Evolutionary conservation across 768 basidiomycete species (phyloP).

Genomic region (Chalciporus piperatus): DNA sequence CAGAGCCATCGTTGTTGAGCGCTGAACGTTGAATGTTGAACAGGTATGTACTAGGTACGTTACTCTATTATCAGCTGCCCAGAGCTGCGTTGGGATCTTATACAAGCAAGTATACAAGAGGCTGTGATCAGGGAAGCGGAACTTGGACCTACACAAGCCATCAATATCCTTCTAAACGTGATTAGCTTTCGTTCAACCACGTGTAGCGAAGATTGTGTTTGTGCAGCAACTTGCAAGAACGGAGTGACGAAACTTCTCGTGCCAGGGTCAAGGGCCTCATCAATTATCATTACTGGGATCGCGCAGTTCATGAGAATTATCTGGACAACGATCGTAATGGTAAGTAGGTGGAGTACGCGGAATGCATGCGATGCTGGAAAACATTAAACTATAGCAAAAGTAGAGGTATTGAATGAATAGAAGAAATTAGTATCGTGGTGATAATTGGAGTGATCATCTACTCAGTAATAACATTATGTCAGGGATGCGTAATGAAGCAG

Average conservation of each 20-base stretch:
- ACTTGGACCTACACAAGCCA: background rate
- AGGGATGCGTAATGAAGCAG: slow-evolving; percentile 34
- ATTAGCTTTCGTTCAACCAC: background rate
- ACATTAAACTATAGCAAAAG: slow-evolving; percentile 28
- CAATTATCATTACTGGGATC: slow-evolving; percentile 9
- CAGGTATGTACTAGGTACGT: background rate
- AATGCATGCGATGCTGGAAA: slow-evolving; percentile 25
- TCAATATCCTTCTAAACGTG: background rate
- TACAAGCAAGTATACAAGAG: too few species aligned
- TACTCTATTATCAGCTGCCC: background rate
- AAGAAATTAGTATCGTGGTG: slow-evolving; percentile 30
- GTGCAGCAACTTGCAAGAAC: background rate
- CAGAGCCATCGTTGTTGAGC: background rate
- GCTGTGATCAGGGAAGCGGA: background rate
- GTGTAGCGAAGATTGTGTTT: background rate
- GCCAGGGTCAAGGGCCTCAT: slow-evolving; percentile 20
- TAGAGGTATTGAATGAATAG: slow-evolving; percentile 31
- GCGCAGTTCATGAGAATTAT: slow-evolving; percentile 7
- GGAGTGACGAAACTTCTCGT: slow-evolving; percentile 9
- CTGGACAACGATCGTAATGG: slow-evolving; percentile 1
- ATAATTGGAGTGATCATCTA: slow-evolving; percentile 29
- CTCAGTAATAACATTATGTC: slow-evolving; percentile 31
- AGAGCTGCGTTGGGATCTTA: background rate
- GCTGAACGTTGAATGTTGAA: too few species aligned
- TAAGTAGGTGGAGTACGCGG: slow-evolving; percentile 26